A percentile compares a stretch with the other conserved stretches of the same genome.
phyloP scores from a whole-genome alignment of 2,329 filamentous ascomycete genomes.

The Sarocladium brachiariae region DNA sequence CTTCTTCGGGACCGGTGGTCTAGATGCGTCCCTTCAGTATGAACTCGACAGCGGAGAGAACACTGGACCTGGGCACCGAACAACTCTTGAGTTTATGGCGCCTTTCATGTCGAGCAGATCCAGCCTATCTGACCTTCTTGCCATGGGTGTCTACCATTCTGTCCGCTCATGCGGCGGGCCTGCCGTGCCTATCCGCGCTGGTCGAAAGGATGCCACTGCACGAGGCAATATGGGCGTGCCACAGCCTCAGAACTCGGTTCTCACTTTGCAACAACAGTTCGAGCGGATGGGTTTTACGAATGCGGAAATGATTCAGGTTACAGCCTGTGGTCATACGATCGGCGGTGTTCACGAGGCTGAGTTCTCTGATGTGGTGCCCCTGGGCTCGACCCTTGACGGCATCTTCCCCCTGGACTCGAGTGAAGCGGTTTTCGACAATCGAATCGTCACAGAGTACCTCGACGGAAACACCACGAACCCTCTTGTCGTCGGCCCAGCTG shows the following conservation, averaged over 20 bases:
- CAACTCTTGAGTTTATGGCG: conserved; percentile 46
- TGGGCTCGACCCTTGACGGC: conserved; percentile 35
- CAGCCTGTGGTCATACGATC: conserved; percentile 55
- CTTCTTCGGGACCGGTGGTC: conserved; percentile 40
- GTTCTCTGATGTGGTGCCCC: conserved; percentile 45
- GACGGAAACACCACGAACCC: conserved; percentile 46
- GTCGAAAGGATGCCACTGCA: conserved; percentile 45
- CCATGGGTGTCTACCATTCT: conserved; percentile 50
- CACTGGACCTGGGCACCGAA: conserved; percentile 46
- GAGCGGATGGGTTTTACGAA: conserved; percentile 48
- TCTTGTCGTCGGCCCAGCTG: conserved; percentile 45
- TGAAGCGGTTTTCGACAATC: conserved; percentile 46
- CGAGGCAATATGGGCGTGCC: conserved; percentile 45
- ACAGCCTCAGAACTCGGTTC: conserved; percentile 47
- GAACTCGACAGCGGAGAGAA: conserved; percentile 51
- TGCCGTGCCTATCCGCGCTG: conserved; percentile 43
- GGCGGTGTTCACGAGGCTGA: conserved; percentile 51
- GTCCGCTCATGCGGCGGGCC: conserved; percentile 54
- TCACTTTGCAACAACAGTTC: conserved; percentile 49
- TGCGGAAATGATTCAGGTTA: conserved; percentile 53
- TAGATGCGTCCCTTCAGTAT: conserved; percentile 55
- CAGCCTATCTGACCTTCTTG: conserved; percentile 51
- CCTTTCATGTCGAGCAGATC: conserved; percentile 44
- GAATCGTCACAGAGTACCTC: conserved; percentile 50
- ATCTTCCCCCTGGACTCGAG: conserved; percentile 38